A percentile compares a stretch with the other conserved stretches of the same genome.
Evolutionary conservation across 2,329 filamentous ascomycete species (phyloP).

Genomic region (Diaporthe helianthi): DNA sequence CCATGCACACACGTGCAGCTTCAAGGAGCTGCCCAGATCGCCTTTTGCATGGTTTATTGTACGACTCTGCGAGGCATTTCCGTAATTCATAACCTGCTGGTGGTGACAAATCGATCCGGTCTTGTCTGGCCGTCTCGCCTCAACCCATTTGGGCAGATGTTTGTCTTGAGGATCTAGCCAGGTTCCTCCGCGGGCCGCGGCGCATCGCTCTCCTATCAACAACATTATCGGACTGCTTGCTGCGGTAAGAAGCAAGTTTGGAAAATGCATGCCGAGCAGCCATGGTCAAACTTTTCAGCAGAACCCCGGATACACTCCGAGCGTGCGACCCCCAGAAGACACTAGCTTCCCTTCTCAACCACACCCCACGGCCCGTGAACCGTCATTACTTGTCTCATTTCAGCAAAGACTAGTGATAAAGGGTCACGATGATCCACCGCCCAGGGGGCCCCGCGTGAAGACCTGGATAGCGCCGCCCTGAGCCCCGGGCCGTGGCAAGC

Average conservation of each 20-base stretch:
- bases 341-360: constrained; percentile 1
- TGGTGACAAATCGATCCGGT: too few relatives aligned
- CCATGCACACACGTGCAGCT: not conserved
- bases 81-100: not conserved
- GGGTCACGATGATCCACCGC: constrained; percentile 14
- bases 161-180: not conserved
- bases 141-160: not conserved
- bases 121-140: not conserved
- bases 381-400: not conserved
- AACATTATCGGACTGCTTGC: not conserved
- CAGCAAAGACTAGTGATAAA: not conserved
- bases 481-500: constrained; percentile 5
- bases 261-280: not conserved
- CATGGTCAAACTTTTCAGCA: not conserved
- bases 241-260: not conserved
- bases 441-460: constrained; percentile 13
- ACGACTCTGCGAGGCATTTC: not conserved
- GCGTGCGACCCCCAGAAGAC: not conserved
- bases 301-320: not conserved
- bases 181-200: constrained; percentile 1
- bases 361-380: constrained; percentile 18
- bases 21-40: not conserved
- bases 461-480: not conserved
- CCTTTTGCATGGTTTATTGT: not conserved
- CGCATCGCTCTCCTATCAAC: constrained; percentile 3